These are phyloP conservation scores for Phalaenopsis equestris DNA, from an alignment of 106 monocot species.

Conservation along the genomic window DNA sequence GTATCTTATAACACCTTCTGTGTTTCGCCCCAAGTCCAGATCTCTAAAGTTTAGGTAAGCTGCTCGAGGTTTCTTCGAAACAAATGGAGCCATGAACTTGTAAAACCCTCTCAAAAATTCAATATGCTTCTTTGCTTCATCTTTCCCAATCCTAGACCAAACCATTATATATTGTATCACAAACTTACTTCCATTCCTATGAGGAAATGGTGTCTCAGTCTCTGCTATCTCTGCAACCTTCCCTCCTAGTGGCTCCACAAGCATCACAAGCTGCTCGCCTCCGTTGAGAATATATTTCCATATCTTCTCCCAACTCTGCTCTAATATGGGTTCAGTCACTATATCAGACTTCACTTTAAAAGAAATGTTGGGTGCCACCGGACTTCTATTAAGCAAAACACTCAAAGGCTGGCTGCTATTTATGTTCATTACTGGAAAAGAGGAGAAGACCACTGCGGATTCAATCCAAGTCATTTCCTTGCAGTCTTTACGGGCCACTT, in stretches of 20 bases:
- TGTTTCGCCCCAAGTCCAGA: constrained; percentile 15
- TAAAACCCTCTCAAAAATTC: constrained; percentile 13
- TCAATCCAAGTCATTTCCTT: constrained; percentile 49
- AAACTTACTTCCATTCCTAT: constrained; percentile 27
- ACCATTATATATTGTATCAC: constrained; percentile 9
- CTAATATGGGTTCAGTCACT: constrained; percentile 13
- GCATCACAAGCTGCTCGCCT: constrained; percentile 9
- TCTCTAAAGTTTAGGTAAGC: constrained; percentile 18
- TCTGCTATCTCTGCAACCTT: constrained; percentile 17
- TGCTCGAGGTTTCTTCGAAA: constrained; percentile 17
- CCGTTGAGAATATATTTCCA: constrained; percentile 11
- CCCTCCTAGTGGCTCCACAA: constrained; percentile 27
- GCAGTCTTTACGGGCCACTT: constrained; percentile 23
- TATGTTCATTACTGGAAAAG: not conserved
- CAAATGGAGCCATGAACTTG: constrained; percentile 9
- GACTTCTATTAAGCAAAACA: constrained; percentile 7
- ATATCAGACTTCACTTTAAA: constrained; percentile 37
- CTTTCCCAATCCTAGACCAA: constrained; percentile 6
- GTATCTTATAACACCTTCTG: not conserved
- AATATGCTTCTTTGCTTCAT: not conserved
- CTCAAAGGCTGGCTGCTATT: not conserved
- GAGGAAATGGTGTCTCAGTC: constrained; percentile 20
- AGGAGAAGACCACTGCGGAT: constrained; percentile 17
- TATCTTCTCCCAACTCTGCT: constrained; percentile 3
- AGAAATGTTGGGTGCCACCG: not conserved